Base-by-base conservation (phyloP, 192 early-diverging fungal genomes). In the Podila verticillata region DNA sequence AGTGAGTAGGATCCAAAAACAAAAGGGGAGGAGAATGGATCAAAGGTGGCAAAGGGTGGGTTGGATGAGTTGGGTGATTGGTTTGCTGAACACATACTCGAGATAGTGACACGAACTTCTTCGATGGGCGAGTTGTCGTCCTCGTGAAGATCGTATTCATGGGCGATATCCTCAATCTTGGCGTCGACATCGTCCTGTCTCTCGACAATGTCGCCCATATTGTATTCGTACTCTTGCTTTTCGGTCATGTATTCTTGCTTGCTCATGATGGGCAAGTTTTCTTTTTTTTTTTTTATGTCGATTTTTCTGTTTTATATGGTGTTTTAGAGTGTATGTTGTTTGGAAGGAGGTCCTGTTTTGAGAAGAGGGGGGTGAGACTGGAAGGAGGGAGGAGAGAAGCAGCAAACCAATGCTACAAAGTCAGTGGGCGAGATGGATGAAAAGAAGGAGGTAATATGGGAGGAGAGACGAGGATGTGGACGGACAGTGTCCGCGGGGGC, bases 101-200 rank as follows among this genome's bases (percentile, higher is more conserved):
- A 65, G n/a, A 84, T 72, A 48, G 81, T 72, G 17, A 75, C 74
- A 35, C 79, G 74, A 20, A 84, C 83, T 78, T 84, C 83, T 72
- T 84, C 83, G 22, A 84, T 81, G n/a, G 83, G 83, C 1, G 83
- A 84, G 39, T 84, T 67, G 24, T 84, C 83, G n/a, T 84, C 74
- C 28, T 82, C 79, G 17, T 44, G 39, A 4, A 44, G 39, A 12
- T 48, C 63, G 44, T 68, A 66, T 35, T 44, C 39, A 2, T 44
- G 12, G 39, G 39, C 39, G 39, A 44, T 10, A 15, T 44, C 39
- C 39, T 44, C 39, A 44, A 44, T 44, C 39, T 44, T 44, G 39
- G 39, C 0, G 39, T 44, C 39, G 39, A 44, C 39, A 44, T 44
- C 39, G 39, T 44, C 39, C 17, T 57, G 30, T 13, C 58, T 47